Base-by-base conservation (phyloP, 495 filamentous ascomycete species). In the Aspergillus asperescens region DNA sequence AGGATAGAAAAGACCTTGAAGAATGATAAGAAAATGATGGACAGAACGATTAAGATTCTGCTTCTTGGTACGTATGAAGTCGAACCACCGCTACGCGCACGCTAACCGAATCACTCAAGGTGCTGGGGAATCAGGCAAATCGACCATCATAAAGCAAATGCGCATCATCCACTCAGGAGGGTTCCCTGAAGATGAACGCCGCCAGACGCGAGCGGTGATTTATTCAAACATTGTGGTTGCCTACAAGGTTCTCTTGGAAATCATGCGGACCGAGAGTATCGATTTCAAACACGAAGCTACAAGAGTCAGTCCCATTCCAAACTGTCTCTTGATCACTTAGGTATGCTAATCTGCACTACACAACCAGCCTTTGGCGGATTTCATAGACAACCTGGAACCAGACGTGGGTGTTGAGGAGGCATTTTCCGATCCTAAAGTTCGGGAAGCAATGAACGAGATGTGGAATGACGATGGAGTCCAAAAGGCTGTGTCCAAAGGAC, bases 61-160 rank as follows among this genome's bases (percentile, higher is more conserved):
- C 77, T 95, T 41, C 74, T 94, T 52, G 88, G 88, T 92, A 70
- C 52, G 81, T 71, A 43, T 34, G 37, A 49, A 23, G 16, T 9
- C 43, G 18, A 15, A 7, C 24, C 15, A 15, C 18, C 19, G 1
- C 13, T 28, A 31, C 38, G 31, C 24, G 27, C 22, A 50, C 53
- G 16, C 28, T 38, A 32, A 63, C 28, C 15, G 18, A 35, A 39
- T 19, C 5, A 50, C 10, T 39, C n/a, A 34, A 97, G 93, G 93
- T 66, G 93, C 93, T 61, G 93, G 93, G 62, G 93, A 98, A 74
- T 95, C 90, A 24, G 93, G 93, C 37, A 98, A 98, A 67, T 98
- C 93, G 7, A 98, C 93, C 5, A 91, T 98, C 53, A 80, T 98
- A 46, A 98, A 98, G 75, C 93, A 98, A 77, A 98, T 98, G 93